phyloP scores from a whole-genome alignment of 306 rosid genomes.

The Trifolium fragiferum region DNA sequence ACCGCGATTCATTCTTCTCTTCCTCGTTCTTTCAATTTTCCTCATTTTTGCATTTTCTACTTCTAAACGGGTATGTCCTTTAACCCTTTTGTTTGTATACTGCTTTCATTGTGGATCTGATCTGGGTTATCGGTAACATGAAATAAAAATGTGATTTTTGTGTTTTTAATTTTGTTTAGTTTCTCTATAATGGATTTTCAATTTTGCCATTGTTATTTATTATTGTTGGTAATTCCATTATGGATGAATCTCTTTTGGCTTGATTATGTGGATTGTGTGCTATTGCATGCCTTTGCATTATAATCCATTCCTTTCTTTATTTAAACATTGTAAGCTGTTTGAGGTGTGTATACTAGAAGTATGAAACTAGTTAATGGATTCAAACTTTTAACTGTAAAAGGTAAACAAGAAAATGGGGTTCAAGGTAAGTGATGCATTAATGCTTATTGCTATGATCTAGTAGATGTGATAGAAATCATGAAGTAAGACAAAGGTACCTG shows the following conservation, averaged over 20 bases:
- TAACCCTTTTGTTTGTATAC: neutral
- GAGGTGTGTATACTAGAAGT: neutral
- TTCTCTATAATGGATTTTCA: neutral
- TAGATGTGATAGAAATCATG: conserved; percentile 6
- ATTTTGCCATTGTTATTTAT: neutral
- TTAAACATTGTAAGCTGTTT: neutral
- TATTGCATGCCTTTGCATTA: conserved; percentile 17
- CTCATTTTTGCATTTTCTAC: conserved; percentile 56
- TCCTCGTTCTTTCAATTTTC: conserved; percentile 51
- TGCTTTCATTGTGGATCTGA: conserved; percentile 32
- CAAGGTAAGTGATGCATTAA: conserved; percentile 6
- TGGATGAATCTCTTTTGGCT: neutral
- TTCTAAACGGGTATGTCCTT: conserved; percentile 30
- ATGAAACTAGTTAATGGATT: conserved; percentile 29
- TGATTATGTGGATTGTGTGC: neutral
- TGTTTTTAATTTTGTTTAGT: neutral
- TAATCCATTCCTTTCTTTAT: conserved; percentile 1
- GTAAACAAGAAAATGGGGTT: too few species aligned
- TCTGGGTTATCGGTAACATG: conserved; percentile 24
- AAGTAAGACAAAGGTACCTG: conserved; percentile 1
- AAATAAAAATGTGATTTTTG: neutral
- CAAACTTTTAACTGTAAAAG: neutral
- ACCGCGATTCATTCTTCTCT: conserved; percentile 61
- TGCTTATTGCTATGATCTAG: neutral
- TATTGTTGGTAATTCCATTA: neutral